Evolutionary conservation across 2,329 filamentous ascomycete species (phyloP).

Genomic region (Chrysoporthe austroafricana): DNA sequence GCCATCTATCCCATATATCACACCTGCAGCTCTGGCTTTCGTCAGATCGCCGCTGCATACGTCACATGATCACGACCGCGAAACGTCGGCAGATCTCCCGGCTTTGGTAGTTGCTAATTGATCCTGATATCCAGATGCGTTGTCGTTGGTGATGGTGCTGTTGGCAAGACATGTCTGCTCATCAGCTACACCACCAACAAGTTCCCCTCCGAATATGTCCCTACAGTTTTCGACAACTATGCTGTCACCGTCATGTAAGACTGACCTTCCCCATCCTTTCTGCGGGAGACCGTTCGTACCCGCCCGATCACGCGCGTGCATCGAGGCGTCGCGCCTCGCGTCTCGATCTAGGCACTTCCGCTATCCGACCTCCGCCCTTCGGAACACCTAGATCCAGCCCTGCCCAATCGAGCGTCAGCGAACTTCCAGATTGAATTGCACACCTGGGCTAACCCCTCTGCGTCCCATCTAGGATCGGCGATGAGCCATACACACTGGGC

Average conservation of each 20-base stretch:
- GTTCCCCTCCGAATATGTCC: slow-evolving; percentile 99
- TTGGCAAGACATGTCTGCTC: slow-evolving; percentile 97
- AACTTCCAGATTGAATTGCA: slow-evolving; percentile 2
- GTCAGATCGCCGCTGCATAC: slow-evolving; percentile 19
- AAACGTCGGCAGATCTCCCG: slow-evolving; percentile 12
- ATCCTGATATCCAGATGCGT: slow-evolving; percentile 72
- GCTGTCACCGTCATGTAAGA: slow-evolving; percentile 99
- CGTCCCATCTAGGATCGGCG: slow-evolving; percentile 77
- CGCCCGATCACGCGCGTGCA: slow-evolving; percentile 28
- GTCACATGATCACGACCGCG: slow-evolving; percentile 14
- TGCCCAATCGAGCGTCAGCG: slow-evolving; percentile 3
- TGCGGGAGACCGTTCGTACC: slow-evolving; percentile 3
- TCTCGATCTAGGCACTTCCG: slow-evolving; percentile 3
- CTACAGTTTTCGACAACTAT: slow-evolving; percentile 99
- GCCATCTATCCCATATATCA: slow-evolving; percentile 9
- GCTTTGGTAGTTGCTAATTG: slow-evolving; percentile 27
- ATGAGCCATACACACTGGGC: slow-evolving; percentile 96
- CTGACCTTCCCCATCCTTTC: slow-evolving; percentile 25
- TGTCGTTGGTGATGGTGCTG: slow-evolving; percentile 98
- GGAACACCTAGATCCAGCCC: slow-evolving; percentile 9
- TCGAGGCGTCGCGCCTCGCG: slow-evolving; percentile 23
- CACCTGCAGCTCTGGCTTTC: slow-evolving; percentile 14
- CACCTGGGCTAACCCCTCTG: slow-evolving; percentile 19
- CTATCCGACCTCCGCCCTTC: slow-evolving; percentile 5
- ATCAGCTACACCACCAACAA: slow-evolving; percentile 99